Percentiles rank a stretch among this genome's conserved stretches.
These are phyloP conservation scores for Phallus indusiatus DNA, from an alignment of 768 basidiomycete genomes.

Conservation along the genomic window DNA sequence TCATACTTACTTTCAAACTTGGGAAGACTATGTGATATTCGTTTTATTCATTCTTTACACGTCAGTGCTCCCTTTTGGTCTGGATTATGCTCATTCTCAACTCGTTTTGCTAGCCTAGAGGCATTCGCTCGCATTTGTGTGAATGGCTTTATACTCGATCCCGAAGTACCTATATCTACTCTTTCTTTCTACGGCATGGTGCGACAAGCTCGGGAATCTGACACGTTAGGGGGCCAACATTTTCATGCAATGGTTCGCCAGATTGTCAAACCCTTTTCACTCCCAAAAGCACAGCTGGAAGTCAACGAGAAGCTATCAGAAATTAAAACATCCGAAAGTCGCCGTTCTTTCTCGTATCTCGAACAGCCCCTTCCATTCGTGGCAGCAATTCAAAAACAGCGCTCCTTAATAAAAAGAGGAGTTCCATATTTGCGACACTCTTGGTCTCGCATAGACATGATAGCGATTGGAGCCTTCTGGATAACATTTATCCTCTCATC, in stretches of 20 bases:
- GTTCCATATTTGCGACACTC: conserved; percentile 88
- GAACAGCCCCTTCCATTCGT: conserved; percentile 3
- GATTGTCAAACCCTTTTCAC: conserved; percentile 8
- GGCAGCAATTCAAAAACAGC: conserved; percentile 6
- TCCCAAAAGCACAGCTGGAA: not conserved
- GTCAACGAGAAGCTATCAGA: not conserved
- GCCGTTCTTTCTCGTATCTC: not conserved
- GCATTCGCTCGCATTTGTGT: conserved; percentile 82
- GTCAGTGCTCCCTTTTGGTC: conserved; percentile 33
- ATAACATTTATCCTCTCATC: conserved; percentile 63
- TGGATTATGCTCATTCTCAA: conserved; percentile 4
- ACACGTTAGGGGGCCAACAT: not conserved
- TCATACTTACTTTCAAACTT: conserved; percentile 72
- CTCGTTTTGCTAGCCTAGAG: conserved; percentile 50
- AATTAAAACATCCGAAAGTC: not conserved
- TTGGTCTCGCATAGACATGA: conserved; percentile 84
- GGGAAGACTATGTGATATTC: conserved; percentile 89
- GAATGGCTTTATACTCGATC: conserved; percentile 82
- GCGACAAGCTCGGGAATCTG: not conserved
- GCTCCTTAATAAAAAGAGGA: conserved; percentile 26
- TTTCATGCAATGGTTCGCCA: conserved; percentile 6
- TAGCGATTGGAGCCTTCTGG: conserved; percentile 87
- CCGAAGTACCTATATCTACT: conserved; percentile 43
- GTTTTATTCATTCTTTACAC: conserved; percentile 79
- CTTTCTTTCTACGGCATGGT: not conserved